Evolutionary conservation across 2,329 filamentous ascomycete species (phyloP), one percentile per base, ranked within the genome.

Genomic region (Pyricularia pennisetigena): DNA sequence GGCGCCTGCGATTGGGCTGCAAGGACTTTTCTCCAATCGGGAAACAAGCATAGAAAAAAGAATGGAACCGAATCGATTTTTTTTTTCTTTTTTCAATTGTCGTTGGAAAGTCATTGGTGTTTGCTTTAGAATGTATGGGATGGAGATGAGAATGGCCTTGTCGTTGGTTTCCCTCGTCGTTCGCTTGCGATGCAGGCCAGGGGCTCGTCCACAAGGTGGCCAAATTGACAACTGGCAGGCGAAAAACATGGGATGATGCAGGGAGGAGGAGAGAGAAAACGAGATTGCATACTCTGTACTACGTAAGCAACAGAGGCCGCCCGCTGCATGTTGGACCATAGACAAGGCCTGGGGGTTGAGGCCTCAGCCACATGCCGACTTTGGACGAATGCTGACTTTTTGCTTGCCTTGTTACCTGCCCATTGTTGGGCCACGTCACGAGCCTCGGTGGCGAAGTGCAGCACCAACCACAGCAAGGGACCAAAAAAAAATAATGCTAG

Each of bases 401-500:
- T 61, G 54, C 54, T 57, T 12, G 49, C 49, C 20, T 24, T 61
- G 57, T 64, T 28, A 64, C 1, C 32, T 28, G 59, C 12, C 23
- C 59, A 10, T 62, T 24, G 23, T 32, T 35, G 16, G 64, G 64
- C 64, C 32, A 26, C 41, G 30, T 32, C 30, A 32, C 32, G 62
- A 49, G 64, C 35, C 23, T 24, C 32, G 26, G 64, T 65, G 64
- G 64, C 64, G 64, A 65, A 49, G 64, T 65, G 64, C 64, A 65
- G 64, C 35, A 35, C 64, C 30, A 65, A 24, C 64, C 9, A 24
- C 29, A 23, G n/a, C 30, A 64, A 26, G 64, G 64, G 30, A 49
- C 12, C 9, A 24, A n/a, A 28, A 65, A 16, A 16, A 16, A 49
- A 16, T 26, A 35, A 8, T 10, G n/a, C n/a, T n/a, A 5, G n/a